Conservation (phyloP, 1,284 basidiomycete genomes). For the Fomitopsis pinicola region DNA sequence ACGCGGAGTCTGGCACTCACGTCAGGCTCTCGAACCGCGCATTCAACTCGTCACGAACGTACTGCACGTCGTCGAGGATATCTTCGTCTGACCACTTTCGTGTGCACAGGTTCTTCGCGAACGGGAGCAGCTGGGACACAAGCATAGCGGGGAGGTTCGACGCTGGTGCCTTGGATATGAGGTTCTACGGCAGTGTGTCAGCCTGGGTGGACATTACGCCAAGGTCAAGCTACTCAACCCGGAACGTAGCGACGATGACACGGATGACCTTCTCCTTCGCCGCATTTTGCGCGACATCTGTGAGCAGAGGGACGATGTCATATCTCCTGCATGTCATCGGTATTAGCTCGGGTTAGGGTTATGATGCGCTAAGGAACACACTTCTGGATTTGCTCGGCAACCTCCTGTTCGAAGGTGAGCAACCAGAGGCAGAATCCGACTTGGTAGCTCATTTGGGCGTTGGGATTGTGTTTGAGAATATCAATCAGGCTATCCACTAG, state of each 20-base stretch:
- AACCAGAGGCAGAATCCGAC: conserved; percentile 93
- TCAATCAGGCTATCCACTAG: conserved; percentile 61
- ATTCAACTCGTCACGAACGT: conserved; percentile 79
- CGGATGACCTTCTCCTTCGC: conserved; percentile 98
- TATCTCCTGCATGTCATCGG: background rate
- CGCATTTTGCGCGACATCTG: conserved; percentile 82
- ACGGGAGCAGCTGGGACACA: conserved; percentile 82
- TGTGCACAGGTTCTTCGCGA: conserved; percentile 77
- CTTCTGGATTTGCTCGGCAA: conserved; percentile 82
- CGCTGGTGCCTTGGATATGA: conserved; percentile 77
- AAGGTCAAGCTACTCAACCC: conserved; percentile 38
- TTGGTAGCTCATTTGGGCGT: conserved; percentile 95
- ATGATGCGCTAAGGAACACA: conserved; percentile 8
- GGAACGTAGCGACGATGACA: conserved; percentile 90
- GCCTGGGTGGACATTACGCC: background rate
- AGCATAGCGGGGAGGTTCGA: conserved; percentile 92
- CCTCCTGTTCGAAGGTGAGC: conserved; percentile 83
- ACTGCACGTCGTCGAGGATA: conserved; percentile 87
- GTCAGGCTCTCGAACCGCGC: conserved; percentile 84
- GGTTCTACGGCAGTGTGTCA: conserved; percentile 54
- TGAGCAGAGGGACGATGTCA: conserved; percentile 82
- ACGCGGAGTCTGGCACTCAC: conserved; percentile 38
- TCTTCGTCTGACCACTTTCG: conserved; percentile 97
- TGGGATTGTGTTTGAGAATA: conserved; percentile 69
- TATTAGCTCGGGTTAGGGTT: background rate